Base-by-base conservation (phyloP, 2,329 filamentous ascomycete species). In the Xylariomycetidae sp. region DNA sequence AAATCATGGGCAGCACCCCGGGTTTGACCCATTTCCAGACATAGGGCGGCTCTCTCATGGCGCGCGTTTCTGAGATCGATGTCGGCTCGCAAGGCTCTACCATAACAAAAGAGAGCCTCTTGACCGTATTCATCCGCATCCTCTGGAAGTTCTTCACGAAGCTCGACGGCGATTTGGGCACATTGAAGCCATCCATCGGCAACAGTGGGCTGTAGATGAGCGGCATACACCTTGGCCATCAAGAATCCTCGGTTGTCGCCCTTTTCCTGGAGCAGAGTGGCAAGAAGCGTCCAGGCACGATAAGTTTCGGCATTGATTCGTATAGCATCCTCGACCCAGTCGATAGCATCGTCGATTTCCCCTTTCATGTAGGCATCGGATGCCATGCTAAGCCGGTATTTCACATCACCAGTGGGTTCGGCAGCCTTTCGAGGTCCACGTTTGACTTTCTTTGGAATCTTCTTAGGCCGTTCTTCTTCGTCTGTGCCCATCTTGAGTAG, bases 371-470 rank as follows among this genome's bases (percentile, higher is more conserved):
- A 88, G 4, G 79, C 76, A 39, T 80, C 70, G 38, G 80, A 85
- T 3, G 85, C 85, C 50, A 74, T 68, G 29, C 74, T 71, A 30
- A 88, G 69, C 26, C 81, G 67, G 25, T 74, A 67, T 49, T 82
- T 86, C 56, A 88, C 85, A 46, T 88, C 80, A 25, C 72, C 77
- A 27, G 80, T 76, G 12, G 80, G 82, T 53, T 85, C 82, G 7
- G 76, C 79, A 16, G 77, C 72, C 53, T 80, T 77, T 13, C 74
- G 65, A 16, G 72, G 72, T 6, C 72, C 72, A 5, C 61, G 51
- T 38, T 52, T 62, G 11, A 37, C 33, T 16, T 41, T n/a, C 20
- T 23, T 23, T n/a, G 20, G 8, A n/a, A n/a, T 8, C 20, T 23
- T 23, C 8, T n/a, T n/a, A 8, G 20, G 20, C 8, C 20, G 20